Conservation (phyloP, 1,284 basidiomycete genomes). For the Ustilago lituana region DNA sequence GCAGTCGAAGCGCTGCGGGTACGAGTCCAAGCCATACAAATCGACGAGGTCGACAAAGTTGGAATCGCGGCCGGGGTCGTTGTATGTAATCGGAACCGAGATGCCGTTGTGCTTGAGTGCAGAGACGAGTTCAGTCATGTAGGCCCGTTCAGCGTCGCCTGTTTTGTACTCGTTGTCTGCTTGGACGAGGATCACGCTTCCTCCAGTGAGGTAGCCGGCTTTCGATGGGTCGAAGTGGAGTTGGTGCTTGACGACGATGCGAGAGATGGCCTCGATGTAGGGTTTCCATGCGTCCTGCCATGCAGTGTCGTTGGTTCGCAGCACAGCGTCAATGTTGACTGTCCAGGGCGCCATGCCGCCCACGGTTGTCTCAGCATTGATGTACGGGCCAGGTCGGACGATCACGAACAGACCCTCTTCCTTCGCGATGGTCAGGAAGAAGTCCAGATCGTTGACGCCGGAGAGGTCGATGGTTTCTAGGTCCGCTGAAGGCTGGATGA, state of each 20-base stretch:
- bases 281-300: slow-evolving; percentile 77
- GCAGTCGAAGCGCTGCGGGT: slow-evolving; percentile 77
- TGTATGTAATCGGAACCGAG: slow-evolving; percentile 54
- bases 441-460: slow-evolving; percentile 76
- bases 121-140: slow-evolving; percentile 37
- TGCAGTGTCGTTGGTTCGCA: slow-evolving; percentile 76
- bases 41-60: slow-evolving; percentile 69
- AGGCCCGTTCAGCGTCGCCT: slow-evolving; percentile 53
- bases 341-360: slow-evolving; percentile 83
- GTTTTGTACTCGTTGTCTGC: slow-evolving; percentile 66
- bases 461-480: slow-evolving; percentile 74
- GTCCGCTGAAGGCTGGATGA: slow-evolving; percentile 79
- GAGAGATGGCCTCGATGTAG: slow-evolving; percentile 76
- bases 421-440: slow-evolving; percentile 72
- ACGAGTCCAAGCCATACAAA: slow-evolving; percentile 74
- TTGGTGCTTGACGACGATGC: slow-evolving; percentile 75
- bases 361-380: slow-evolving; percentile 76
- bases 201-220: slow-evolving; percentile 20
- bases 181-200: slow-evolving; percentile 52
- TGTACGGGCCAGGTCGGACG: slow-evolving; percentile 75
- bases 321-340: slow-evolving; percentile 74
- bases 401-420: slow-evolving; percentile 76
- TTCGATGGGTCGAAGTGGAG: slow-evolving; percentile 69
- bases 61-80: slow-evolving; percentile 42
- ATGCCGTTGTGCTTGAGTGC: slow-evolving; percentile 39